phyloP scores from a whole-genome alignment of 2,329 filamentous ascomycete species.

The Apiospora koreana region DNA sequence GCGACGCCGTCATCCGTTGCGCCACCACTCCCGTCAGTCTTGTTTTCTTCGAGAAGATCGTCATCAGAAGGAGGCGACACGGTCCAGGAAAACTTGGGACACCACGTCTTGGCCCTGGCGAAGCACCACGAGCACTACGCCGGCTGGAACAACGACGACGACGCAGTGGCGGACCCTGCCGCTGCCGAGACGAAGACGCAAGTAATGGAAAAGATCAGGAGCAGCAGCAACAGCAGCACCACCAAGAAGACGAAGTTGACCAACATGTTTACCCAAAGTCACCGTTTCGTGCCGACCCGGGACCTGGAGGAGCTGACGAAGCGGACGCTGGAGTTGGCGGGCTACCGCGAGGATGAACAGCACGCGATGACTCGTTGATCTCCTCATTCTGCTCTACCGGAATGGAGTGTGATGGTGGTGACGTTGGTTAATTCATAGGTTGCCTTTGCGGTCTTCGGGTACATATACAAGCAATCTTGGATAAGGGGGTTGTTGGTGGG shows the following conservation, averaged over 20 bases:
- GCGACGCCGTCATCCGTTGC: neutral
- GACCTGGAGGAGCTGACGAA: neutral
- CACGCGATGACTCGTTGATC: neutral
- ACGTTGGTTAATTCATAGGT: neutral
- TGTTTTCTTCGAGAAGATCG: neutral
- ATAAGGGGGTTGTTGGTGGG: no score
- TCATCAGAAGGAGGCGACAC: neutral
- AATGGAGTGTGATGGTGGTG: neutral
- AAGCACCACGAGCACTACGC: neutral
- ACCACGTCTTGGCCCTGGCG: neutral
- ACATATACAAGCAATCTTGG: no score
- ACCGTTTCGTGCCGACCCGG: neutral
- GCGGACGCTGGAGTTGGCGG: neutral
- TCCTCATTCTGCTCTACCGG: neutral
- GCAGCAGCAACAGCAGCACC: no score
- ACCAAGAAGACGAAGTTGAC: neutral
- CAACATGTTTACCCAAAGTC: neutral
- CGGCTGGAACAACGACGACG: neutral
- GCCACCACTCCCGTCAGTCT: neutral
- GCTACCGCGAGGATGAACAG: neutral
- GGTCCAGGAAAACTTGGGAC: neutral
- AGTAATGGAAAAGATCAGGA: no score
- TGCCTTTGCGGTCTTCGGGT: neutral
- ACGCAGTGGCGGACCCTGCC: neutral
- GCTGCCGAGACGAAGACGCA: no score